Conservation (phyloP, 148 eudicot species). For the Limonium bicolor region DNA sequence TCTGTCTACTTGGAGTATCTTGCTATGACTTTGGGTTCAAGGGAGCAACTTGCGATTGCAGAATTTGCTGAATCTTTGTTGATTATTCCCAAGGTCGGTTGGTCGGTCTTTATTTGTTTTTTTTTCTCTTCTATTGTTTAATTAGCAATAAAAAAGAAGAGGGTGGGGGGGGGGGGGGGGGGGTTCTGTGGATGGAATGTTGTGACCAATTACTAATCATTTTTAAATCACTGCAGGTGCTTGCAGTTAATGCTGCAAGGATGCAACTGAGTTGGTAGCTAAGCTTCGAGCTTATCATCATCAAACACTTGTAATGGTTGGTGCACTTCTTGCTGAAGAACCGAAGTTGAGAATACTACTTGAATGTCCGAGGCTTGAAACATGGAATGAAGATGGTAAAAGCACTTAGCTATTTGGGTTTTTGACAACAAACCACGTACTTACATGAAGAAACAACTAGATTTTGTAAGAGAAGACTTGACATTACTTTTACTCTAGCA, state of each 20-base stretch:
- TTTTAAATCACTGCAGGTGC: constrained; percentile 37
- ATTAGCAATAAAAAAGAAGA: no score
- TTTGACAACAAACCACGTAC: no score
- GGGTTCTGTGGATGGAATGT: neutral
- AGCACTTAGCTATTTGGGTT: no score
- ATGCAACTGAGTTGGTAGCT: constrained; percentile 84
- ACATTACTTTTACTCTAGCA: no score
- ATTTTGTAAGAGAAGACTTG: no score
- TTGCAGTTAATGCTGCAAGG: constrained; percentile 93
- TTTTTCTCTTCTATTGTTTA: neutral
- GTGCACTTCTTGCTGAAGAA: no score
- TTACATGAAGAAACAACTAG: no score
- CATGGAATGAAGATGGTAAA: no score
- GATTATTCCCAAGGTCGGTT: constrained; percentile 78
- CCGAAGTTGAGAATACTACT: no score
- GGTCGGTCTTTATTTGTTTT: neutral
- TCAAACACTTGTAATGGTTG: constrained; percentile 85
- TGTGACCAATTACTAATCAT: neutral
- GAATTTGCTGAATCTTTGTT: constrained; percentile 92
- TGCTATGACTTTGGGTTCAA: constrained; percentile 90
- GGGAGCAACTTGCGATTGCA: constrained; percentile 96
- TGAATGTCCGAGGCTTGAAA: no score
- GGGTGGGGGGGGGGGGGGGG: no score
- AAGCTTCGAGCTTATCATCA: constrained; percentile 85
- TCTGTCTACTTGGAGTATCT: constrained; percentile 83